Evolutionary conservation across 2,329 filamentous ascomycete species (phyloP), one percentile per base, ranked within the genome.

Genomic region (Akanthomyces uredinophilus): DNA sequence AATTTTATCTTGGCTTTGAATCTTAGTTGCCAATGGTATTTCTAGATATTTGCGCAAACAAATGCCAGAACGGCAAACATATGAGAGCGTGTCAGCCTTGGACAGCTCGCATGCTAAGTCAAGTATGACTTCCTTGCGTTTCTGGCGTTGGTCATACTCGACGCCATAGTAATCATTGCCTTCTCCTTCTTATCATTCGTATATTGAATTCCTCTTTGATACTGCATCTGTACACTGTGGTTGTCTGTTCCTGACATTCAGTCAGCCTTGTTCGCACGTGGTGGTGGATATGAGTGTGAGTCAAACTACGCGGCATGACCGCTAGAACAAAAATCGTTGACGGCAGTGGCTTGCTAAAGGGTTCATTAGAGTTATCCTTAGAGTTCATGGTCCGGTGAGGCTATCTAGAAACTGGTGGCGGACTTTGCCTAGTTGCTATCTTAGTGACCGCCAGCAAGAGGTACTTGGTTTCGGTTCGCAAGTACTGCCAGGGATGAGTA

Each of bases 221-320:
- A 35, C 14, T 14, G 4, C n/a, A 4, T 51, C 32, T 35, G n/a
- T 5, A 18, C 50, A 7, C 32, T 50, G 13, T 18, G 7, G 4
- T 16, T 6, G 37, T 35, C 14, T 24, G 24, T 57, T 47, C 20
- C 27, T 47, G 51, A 22, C 6, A 22, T 22, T 37, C 29, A 57
- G 43, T 37, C 29, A 57, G 43, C 54, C 43, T 41, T 58, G 35
- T 24, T 52, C 47, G n/a, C 47, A 60, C 57, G 47, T 60, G 46
- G 57, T 10, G 35, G 55, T 22, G 44, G 55, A 29, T 24, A 49
- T 14, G 43, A 32, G 55, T 58, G 41, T 18, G 27, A 29, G 32
- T 22, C 24, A 29, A 32, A 5, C 47, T 10, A 6, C 44, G 16
- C 47, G 49, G 49, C 18, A 27, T 35, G 27, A 29, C 58, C 58